phyloP scores from a whole-genome alignment of 2,329 filamentous ascomycete genomes.

The Boeremia exigua region DNA sequence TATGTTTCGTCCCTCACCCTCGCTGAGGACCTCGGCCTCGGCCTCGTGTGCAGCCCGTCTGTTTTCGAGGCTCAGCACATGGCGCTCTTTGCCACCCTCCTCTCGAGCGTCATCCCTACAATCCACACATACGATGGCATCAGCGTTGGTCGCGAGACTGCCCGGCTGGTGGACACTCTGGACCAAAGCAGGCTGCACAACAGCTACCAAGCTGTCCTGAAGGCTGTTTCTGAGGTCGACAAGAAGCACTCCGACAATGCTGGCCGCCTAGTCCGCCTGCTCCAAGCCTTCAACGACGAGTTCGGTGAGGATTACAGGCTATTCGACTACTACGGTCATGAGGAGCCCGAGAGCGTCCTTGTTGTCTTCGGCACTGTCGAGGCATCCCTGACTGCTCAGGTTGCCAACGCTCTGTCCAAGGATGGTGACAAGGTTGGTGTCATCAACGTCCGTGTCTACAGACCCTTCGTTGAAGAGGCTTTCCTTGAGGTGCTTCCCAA shows the following conservation, averaged over 20 bases:
- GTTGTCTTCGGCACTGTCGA: constrained; percentile 94
- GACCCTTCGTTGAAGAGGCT: constrained; percentile 92
- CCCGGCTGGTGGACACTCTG: constrained; percentile 81
- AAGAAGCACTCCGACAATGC: constrained; percentile 74
- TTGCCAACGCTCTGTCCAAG: constrained; percentile 73
- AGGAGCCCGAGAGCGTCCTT: constrained; percentile 78
- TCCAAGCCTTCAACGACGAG: constrained; percentile 83
- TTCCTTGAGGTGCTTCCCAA: constrained; percentile 83
- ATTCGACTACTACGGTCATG: constrained; percentile 93
- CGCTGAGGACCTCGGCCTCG: constrained; percentile 89
- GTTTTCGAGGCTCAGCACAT: constrained; percentile 95
- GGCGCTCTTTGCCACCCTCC: constrained; percentile 82
- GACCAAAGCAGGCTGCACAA: constrained; percentile 73
- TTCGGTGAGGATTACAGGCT: constrained; percentile 90
- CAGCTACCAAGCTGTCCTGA: constrained; percentile 70
- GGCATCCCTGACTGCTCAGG: constrained; percentile 82
- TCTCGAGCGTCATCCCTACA: constrained; percentile 79
- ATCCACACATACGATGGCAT: constrained; percentile 90
- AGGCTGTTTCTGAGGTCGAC: constrained; percentile 66
- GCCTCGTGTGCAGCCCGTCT: constrained; percentile 82
- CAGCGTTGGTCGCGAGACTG: constrained; percentile 79
- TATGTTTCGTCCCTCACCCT: constrained; percentile 81
- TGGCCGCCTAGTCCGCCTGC: constrained; percentile 72
- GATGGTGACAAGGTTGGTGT: constrained; percentile 82
- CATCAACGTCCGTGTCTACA: constrained; percentile 90